Conservation (phyloP, 176 grass and related monocot genomes). For the Ananas comosus region DNA sequence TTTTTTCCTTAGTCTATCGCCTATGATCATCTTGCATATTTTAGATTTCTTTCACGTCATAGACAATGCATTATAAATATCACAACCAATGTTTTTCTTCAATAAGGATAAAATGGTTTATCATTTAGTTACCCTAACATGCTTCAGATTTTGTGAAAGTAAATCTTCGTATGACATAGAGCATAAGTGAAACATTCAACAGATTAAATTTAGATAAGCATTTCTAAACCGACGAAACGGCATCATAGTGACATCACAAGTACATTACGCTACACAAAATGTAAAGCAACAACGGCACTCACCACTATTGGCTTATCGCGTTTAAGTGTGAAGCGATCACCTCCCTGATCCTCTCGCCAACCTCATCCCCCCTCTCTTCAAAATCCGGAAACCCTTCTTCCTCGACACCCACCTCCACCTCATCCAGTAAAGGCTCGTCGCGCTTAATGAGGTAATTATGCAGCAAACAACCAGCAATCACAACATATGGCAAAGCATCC, state of each 20-base stretch:
- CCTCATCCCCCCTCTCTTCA: conserved; percentile 57
- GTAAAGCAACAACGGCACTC: neutral
- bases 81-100: too few relatives aligned
- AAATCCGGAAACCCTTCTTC: conserved; percentile 41
- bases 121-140: too few relatives aligned
- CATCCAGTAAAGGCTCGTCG: conserved; percentile 36
- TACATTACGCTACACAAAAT: neutral
- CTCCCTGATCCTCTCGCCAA: conserved; percentile 65
- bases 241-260: neutral
- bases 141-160: too few relatives aligned
- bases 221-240: too few relatives aligned
- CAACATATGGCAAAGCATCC: conserved; percentile 69
- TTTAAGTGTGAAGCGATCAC: conserved; percentile 63
- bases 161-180: too few relatives aligned
- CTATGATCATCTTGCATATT: too few relatives aligned
- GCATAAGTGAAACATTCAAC: too few relatives aligned
- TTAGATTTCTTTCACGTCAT: too few relatives aligned
- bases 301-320: conserved; percentile 26
- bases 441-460: conserved; percentile 73
- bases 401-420: conserved; percentile 6
- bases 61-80: too few relatives aligned
- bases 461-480: conserved; percentile 61
- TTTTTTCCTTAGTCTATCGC: too few relatives aligned
- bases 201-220: too few relatives aligned
- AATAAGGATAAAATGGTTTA: too few relatives aligned